Evolutionary conservation across 345 rosid genomes (phyloP).

Genomic region (Ailanthus altissimus): DNA sequence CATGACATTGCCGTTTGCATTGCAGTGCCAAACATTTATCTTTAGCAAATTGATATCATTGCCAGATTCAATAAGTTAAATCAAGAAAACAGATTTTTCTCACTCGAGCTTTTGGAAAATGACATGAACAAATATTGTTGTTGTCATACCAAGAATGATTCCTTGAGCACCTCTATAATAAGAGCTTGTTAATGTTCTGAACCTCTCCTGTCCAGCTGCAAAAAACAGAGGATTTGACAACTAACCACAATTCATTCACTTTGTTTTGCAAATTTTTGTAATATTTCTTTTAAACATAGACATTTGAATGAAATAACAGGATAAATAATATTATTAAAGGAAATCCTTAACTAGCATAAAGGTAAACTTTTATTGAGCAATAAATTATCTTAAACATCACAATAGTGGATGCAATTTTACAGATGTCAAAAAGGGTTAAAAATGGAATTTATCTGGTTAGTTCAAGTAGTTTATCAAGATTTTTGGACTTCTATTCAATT

Average conservation of each 20-base stretch:
- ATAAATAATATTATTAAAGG: background rate
- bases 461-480: background rate
- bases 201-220: slow-evolving; percentile 98
- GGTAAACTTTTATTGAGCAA: background rate
- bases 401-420: background rate
- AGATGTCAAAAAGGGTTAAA: background rate
- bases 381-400: slow-evolving; percentile 8
- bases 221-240: slow-evolving; percentile 21
- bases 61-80: slow-evolving; percentile 16
- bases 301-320: background rate
- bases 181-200: slow-evolving; percentile 88
- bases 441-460: no score
- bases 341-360: background rate
- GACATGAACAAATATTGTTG: background rate
- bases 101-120: slow-evolving; percentile 7
- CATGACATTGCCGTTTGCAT: background rate
- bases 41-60: background rate
- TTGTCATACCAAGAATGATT: slow-evolving; percentile 74
- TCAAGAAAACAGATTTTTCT: background rate
- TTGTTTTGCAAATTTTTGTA: background rate
- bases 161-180: slow-evolving; percentile 96
- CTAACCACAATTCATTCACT: background rate
- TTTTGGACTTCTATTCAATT: background rate
- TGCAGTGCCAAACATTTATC: background rate
- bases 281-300: background rate